These are phyloP conservation scores for Phaeosphaeriaceae sp. DNA, from an alignment of 2,329 filamentous ascomycete species.

Conservation along the genomic window DNA sequence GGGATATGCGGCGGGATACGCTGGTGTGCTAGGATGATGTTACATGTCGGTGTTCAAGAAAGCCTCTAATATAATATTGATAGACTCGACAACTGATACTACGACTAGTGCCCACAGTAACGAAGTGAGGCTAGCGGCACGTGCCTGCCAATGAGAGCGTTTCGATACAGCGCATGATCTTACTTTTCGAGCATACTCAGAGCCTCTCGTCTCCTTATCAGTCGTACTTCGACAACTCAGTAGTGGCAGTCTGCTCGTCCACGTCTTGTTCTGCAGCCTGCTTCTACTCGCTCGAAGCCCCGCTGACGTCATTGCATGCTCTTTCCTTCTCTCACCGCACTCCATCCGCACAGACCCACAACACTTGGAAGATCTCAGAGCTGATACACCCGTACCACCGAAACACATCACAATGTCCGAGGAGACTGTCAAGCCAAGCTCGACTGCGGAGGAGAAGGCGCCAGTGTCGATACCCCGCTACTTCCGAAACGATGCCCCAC, in stretches of 20 bases:
- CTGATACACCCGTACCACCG: background rate
- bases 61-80: no score
- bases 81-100: slow-evolving; percentile 5
- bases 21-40: no score
- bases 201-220: background rate
- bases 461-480: slow-evolving; percentile 47
- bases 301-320: slow-evolving; percentile 22
- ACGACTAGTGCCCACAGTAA: slow-evolving; percentile 2
- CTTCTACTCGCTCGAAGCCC: slow-evolving; percentile 2
- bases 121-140: slow-evolving; percentile 15
- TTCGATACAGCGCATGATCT: background rate
- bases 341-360: background rate
- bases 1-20: no score
- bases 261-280: background rate
- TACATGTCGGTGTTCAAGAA: no score
- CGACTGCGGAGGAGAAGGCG: slow-evolving; percentile 24
- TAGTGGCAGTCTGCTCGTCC: background rate
- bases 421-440: slow-evolving; percentile 22
- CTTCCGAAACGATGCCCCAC: slow-evolving; percentile 50
- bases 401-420: slow-evolving; percentile 32
- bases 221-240: background rate
- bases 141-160: background rate
- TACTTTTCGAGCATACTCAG: background rate
- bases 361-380: background rate
- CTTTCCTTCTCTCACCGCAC: background rate